Evolutionary conservation across 2,329 filamentous ascomycete genomes (phyloP).

Genomic region (Exophiala viscosa): DNA sequence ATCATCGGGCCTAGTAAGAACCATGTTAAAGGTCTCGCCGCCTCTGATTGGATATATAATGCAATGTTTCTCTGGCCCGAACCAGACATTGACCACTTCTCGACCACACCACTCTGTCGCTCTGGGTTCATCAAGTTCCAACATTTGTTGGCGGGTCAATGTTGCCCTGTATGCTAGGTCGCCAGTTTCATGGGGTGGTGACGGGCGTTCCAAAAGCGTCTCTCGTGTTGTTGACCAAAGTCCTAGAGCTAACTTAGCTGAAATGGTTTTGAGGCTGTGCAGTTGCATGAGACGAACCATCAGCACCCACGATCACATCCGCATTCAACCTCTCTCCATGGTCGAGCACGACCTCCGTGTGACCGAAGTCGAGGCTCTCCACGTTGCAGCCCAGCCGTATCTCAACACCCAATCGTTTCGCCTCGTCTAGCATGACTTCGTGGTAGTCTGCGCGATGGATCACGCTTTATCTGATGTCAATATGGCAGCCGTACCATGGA

Average conservation of each 20-base stretch:
- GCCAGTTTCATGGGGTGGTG: slow-evolving; percentile 51
- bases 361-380: too few species aligned
- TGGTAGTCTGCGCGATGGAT: too few species aligned
- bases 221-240: slow-evolving; percentile 46
- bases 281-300: slow-evolving; percentile 33
- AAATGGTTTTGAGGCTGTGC: too few species aligned
- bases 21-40: slow-evolving; percentile 47
- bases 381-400: too few species aligned
- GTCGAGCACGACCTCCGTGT: slow-evolving; percentile 30
- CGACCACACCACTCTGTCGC: slow-evolving; percentile 44
- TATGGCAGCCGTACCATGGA: too few species aligned
- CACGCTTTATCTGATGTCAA: too few species aligned
- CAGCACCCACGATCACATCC: slow-evolving; percentile 48
- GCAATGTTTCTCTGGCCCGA: slow-evolving; percentile 52
- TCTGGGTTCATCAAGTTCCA: slow-evolving; percentile 41
- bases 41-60: slow-evolving; percentile 47
- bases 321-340: slow-evolving; percentile 35
- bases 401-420: too few species aligned
- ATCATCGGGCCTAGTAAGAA: slow-evolving; percentile 47
- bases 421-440: too few species aligned
- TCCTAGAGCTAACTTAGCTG: too few species aligned
- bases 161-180: slow-evolving; percentile 56
- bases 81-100: slow-evolving; percentile 53
- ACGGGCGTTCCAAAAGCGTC: slow-evolving; percentile 40
- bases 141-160: slow-evolving; percentile 45